Base-by-base conservation (phyloP, 2,329 filamentous ascomycete genomes). In the Ophiostoma sp. region DNA sequence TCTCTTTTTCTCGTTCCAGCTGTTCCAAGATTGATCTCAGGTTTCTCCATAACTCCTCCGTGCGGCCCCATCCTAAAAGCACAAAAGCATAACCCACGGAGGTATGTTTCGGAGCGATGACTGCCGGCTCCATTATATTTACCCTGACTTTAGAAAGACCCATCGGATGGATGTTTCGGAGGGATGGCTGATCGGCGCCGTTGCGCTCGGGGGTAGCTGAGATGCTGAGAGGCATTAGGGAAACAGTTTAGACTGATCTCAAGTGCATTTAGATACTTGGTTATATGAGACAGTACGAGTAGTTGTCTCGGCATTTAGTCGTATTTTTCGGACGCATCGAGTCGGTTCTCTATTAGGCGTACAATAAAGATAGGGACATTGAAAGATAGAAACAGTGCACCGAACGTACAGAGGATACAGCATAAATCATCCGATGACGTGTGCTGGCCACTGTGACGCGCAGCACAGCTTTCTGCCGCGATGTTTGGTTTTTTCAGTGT, bases 391-490 rank as follows among this genome's bases (percentile, higher is more conserved):
- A 27, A 27, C 27, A 27, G 27, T 27, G 27, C 27, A 27, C 27
- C 27, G 27, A 27, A 27, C 27, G 27, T 27, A 27, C 27, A 27
- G 27, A 27, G 27, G 27, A 55, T 55, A 18, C 49, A 41, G 12
- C 27, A 27, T 60, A 60, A 36, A 62, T 14, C 5, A 62, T 62
- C 58, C 7, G 58, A 62, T 41, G 58, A 62, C 58, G 58, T 36
- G 58, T 62, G 58, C 38, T 62, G 36, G 36, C 16, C 2, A 41
- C 11, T n/a, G 58, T 40, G 16, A 41, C 5, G 8, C 16, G 47
- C 47, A 52, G 47, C 47, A 2, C n/a, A 5, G 47, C 47, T 14
- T 52, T 52, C 47, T 18, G 27, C 27, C 27, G 27, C 27, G 27
- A 27, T 52, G 7, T n/a, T 12, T 52, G 55, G 27, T 11, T 12